phyloP scores from a whole-genome alignment of 352 stramenopile species.

The Blastocystis sp. region DNA sequence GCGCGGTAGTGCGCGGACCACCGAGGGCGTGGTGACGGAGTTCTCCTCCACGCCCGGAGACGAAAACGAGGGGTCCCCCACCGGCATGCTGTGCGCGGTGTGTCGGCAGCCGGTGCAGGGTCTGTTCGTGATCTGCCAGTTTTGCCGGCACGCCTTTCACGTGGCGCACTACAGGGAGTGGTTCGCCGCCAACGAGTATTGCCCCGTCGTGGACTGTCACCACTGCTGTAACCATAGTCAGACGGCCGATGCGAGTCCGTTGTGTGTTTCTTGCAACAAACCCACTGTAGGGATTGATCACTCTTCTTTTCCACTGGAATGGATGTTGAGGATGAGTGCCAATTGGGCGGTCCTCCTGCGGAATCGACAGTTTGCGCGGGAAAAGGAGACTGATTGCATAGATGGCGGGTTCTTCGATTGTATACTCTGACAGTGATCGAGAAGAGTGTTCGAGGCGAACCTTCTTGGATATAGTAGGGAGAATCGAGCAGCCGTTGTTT shows the following conservation, averaged over 20 bases:
- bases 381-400: not conserved
- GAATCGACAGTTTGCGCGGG: not conserved
- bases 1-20: not conserved
- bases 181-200: constrained; percentile 47
- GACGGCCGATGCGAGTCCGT: not conserved
- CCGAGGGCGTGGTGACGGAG: not conserved
- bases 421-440: not conserved
- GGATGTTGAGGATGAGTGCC: not conserved
- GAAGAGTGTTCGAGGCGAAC: not conserved
- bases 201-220: constrained; percentile 24
- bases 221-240: constrained; percentile 54
- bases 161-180: constrained; percentile 22
- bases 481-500: not conserved
- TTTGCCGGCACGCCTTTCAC: constrained; percentile 48
- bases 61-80: not conserved
- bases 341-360: not conserved
- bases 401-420: not conserved
- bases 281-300: not conserved
- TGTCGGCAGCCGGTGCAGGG: constrained; percentile 33
- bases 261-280: not conserved
- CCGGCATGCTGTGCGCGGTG: not conserved
- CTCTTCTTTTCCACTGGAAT: not conserved
- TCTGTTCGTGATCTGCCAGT: constrained; percentile 40
- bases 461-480: not conserved
- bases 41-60: not conserved